Percentiles rank a stretch among this genome's conserved stretches.
These are phyloP conservation scores for Candida alai DNA, from an alignment of 805 yeast species.

Conservation along the genomic window DNA sequence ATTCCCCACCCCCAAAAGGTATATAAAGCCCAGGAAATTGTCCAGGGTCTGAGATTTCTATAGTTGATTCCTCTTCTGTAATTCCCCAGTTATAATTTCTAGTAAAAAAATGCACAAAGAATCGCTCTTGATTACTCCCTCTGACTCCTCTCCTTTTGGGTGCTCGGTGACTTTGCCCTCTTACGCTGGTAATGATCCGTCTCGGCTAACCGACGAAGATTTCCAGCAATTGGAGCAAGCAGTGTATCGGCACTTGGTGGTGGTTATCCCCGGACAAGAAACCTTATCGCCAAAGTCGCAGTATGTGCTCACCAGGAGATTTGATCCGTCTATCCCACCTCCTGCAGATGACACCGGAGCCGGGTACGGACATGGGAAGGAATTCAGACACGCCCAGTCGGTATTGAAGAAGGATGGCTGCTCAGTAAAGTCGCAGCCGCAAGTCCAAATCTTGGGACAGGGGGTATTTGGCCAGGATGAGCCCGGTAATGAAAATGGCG, in stretches of 20 bases:
- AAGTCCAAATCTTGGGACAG: slow-evolving; percentile 87
- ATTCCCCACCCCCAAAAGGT: no score
- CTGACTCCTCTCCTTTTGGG: slow-evolving; percentile 57
- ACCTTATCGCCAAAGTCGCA: slow-evolving; percentile 70
- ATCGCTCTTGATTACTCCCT: slow-evolving; percentile 38
- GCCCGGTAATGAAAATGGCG: slow-evolving; percentile 59
- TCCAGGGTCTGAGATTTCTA: no score
- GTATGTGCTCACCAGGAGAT: slow-evolving; percentile 67
- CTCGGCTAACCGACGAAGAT: slow-evolving; percentile 59
- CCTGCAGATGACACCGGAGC: slow-evolving; percentile 39
- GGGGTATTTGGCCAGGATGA: slow-evolving; percentile 57
- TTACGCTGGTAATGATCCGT: slow-evolving; percentile 67
- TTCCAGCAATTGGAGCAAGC: slow-evolving; percentile 61
- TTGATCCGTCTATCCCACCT: slow-evolving; percentile 63
- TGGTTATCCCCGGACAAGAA: slow-evolving; percentile 72
- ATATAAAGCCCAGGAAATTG: no score
- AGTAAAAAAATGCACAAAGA: slow-evolving; percentile 18
- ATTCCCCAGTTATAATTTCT: neutral
- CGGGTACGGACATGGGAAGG: slow-evolving; percentile 82
- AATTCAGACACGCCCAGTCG: slow-evolving; percentile 48
- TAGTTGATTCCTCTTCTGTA: neutral
- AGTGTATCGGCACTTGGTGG: slow-evolving; percentile 63
- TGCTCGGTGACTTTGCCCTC: slow-evolving; percentile 63
- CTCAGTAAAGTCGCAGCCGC: slow-evolving; percentile 78
- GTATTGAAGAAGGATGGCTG: slow-evolving; percentile 78